These are phyloP conservation scores for Thalassiosira mediterranea DNA, from an alignment of 352 stramenopile genomes.

Conservation along the genomic window DNA sequence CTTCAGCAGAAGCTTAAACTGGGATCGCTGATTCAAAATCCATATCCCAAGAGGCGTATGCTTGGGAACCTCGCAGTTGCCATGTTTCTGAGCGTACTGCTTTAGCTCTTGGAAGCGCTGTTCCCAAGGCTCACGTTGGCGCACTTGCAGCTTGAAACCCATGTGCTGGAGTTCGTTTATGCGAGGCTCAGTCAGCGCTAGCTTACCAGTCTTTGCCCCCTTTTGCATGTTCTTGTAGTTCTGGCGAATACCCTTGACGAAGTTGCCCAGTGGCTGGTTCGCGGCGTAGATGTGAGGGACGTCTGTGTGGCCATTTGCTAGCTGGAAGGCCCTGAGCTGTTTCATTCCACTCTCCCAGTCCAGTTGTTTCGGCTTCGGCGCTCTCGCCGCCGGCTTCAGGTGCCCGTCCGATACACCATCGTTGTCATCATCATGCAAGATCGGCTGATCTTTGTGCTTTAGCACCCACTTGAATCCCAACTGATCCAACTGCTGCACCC, in stretches of 20 bases:
- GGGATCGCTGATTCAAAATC: slow-evolving; percentile 45
- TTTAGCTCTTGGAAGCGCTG: slow-evolving; percentile 32
- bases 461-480: slow-evolving; percentile 42
- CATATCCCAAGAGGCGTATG: slow-evolving; percentile 40
- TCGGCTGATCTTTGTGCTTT: slow-evolving; percentile 25
- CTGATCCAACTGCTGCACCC: slow-evolving; percentile 26
- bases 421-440: slow-evolving; percentile 22
- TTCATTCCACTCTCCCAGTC: slow-evolving; percentile 27
- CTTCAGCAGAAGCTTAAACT: slow-evolving; percentile 37
- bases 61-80: slow-evolving; percentile 41
- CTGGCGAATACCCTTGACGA: slow-evolving; percentile 44
- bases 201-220: slow-evolving; percentile 20
- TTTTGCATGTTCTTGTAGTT: slow-evolving; percentile 45
- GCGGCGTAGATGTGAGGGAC: slow-evolving; percentile 36
- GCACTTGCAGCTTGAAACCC: slow-evolving; percentile 38
- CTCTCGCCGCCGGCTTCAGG: background rate
- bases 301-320: slow-evolving; percentile 22
- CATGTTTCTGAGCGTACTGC: slow-evolving; percentile 25
- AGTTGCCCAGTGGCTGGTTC: slow-evolving; percentile 41
- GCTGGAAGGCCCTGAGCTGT: slow-evolving; percentile 26
- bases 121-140: slow-evolving; percentile 32
- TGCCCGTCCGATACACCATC: slow-evolving; percentile 1
- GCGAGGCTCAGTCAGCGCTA: slow-evolving; percentile 12
- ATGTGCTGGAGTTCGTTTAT: slow-evolving; percentile 32
- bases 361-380: slow-evolving; percentile 16